Evolutionary conservation across 164 flowering plant species (phyloP), one percentile per base, ranked within the genome.

Genomic region (Macadamia tetraphylla): DNA sequence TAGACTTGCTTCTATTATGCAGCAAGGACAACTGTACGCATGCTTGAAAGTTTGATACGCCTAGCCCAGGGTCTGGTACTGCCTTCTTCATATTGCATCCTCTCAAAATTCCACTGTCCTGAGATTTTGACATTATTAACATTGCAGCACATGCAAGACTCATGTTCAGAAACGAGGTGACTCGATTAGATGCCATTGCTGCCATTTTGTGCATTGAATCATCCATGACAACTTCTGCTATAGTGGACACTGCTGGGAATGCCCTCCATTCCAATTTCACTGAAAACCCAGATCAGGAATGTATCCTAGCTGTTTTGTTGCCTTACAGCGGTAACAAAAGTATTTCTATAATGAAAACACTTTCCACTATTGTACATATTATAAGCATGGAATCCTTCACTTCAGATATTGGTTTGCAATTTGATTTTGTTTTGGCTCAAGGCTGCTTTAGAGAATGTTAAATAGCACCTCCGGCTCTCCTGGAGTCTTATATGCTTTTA

Each of bases 1-100:
- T 63, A 60, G 52, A 18, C 60, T 43, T 29, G 4, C 18, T 29
- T 17, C 35, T 11, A 73, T 58, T 48, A 49, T 75, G 81, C 91
- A 90, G 97, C 99, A 68, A 88, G 99, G 71, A 94, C 95, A 70
- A 94, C 98, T 40, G 91, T 94, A 65, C 88, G 99, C 52, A 92
- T 94, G 99, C 87, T 94, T 72, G 99, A 92, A 77, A 92, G 97
- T 76, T 81, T 94, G 80, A 92, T 94, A 62, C 86, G 98, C 66
- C 76, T 94, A 52, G 99, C 98, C 70, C 99, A 94, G 83, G 98
- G 97, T 90, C 74, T 65, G 65, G 72, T 17, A 1, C 30, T 13
- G 9, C 46, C 46, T 7, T 52, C 49, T 0, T 1, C 11, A 6
- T 63, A n/a, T 58, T 29, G 12, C 62, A 23, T 44, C 43, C 51